Base-by-base conservation (phyloP, 2,329 filamentous ascomycete genomes). In the Cercospora zeina region DNA sequence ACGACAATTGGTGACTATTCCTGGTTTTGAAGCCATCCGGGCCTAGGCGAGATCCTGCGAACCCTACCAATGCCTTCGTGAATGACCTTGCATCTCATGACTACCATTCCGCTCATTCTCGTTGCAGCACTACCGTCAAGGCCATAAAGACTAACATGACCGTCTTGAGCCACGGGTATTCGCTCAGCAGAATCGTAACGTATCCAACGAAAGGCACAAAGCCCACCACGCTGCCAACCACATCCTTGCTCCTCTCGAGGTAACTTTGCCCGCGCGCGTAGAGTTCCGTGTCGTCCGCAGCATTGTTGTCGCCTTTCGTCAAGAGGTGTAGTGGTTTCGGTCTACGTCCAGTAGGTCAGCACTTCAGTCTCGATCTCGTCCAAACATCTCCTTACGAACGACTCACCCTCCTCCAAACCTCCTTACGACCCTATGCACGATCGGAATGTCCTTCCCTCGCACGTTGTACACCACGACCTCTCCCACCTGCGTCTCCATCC, bases 301-400 rank as follows among this genome's bases (percentile, higher is more conserved):
- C 78, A 75, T 99, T 99, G 82, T 97, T 99, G 79, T 99, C 95
- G 68, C 95, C 95, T 79, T 99, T 99, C 34, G 95, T 99, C 61
- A 99, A 85, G 19, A 99, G 85, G 73, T 91, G 79, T 34, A 84
- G 75, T 14, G 82, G 81, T 47, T 77, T 77, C 67, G 74, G 71
- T 60, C 80, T 83, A 42, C 24, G 1, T 24, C 1, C 24, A 58
- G 37, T 21, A 57, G 9, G 58, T 27, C 16, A 34, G 47, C 47
- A 31, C 24, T 16, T 30, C 27, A 13, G 4, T 50, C n/a, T 14
- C 24, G 3, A 14, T 8, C 10, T 45, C 19, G 39, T 13, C 7
- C 14, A 45, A n/a, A 45, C 31, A 34, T 13, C 11, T 34, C 8
- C 2, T 4, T 34, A 9, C 8, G 2, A 10, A 21, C 5, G n/a